Conservation (phyloP, 352 stramenopile genomes). For the Globisporangium spinosum region DNA sequence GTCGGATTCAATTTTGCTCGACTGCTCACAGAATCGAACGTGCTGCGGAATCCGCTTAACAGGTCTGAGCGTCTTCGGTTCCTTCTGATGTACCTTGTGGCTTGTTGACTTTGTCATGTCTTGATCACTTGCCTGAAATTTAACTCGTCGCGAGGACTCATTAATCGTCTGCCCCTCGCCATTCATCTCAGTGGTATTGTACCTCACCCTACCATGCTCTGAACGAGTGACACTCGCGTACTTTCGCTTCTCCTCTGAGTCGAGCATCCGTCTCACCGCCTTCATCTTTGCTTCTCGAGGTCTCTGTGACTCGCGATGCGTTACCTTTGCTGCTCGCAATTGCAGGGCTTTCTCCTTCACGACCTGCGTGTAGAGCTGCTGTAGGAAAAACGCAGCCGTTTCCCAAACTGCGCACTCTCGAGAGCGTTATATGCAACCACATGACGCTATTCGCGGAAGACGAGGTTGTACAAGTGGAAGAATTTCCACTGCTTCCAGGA, state of each 20-base stretch:
- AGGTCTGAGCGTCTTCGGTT: not conserved
- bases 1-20: too few relatives aligned
- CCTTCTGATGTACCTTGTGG: not conserved
- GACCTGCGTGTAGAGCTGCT: constrained; percentile 22
- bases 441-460: constrained; percentile 25
- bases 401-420: constrained; percentile 25
- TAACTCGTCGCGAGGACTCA: not conserved
- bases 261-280: constrained; percentile 35
- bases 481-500: constrained; percentile 28
- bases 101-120: not conserved
- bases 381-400: constrained; percentile 31
- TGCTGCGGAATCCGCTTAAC: not conserved
- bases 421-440: constrained; percentile 11
- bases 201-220: not conserved
- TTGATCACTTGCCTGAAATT: not conserved
- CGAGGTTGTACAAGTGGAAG: constrained; percentile 22
- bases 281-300: constrained; percentile 16
- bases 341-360: constrained; percentile 12
- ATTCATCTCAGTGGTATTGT: not conserved
- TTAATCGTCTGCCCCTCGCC: not conserved
- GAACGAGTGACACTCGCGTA: constrained; percentile 18
- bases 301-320: not conserved
- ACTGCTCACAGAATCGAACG: not conserved
- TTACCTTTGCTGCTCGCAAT: not conserved
- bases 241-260: constrained; percentile 22